Evolutionary conservation across 2,329 filamentous ascomycete species (phyloP).

Genomic region (Cladobotryum protrusum): DNA sequence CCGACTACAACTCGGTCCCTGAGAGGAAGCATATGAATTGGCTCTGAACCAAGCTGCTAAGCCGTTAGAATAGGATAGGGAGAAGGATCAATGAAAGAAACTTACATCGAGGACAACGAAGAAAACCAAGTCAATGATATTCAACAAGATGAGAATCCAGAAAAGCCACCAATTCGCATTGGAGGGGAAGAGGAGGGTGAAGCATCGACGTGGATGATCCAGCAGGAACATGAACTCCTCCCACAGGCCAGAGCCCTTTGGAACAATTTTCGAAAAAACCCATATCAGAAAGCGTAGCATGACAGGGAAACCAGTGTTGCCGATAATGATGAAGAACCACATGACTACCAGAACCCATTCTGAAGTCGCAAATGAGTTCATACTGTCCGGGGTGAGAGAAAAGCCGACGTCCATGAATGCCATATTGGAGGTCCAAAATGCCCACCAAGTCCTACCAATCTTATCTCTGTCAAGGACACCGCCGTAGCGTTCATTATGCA

Average conservation of each 20-base stretch:
- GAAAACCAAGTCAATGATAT: conserved; percentile 78
- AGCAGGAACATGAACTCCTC: conserved; percentile 88
- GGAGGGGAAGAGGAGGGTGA: conserved; percentile 87
- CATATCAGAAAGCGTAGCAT: conserved; percentile 94
- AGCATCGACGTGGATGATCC: conserved; percentile 92
- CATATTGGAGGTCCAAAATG: conserved; percentile 79
- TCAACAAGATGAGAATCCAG: conserved; percentile 73
- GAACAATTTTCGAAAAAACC: conserved; percentile 62
- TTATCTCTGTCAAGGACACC: conserved; percentile 55
- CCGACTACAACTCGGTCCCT: conserved; percentile 77
- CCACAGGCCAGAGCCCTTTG: conserved; percentile 64
- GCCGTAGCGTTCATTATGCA: conserved; percentile 56
- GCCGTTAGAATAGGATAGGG: conserved; percentile 18
- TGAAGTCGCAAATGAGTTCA: conserved; percentile 79
- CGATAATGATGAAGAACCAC: conserved; percentile 84
- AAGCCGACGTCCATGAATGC: conserved; percentile 95
- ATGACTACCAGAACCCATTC: conserved; percentile 70
- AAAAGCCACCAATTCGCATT: conserved; percentile 96
- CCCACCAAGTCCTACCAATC: conserved; percentile 77
- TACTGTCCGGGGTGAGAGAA: conserved; percentile 86
- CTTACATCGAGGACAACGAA: conserved; percentile 87
- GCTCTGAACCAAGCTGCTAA: conserved; percentile 59
- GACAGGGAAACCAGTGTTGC: conserved; percentile 91
- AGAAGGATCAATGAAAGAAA: conserved; percentile 14
- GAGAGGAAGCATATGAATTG: conserved; percentile 61